A percentile compares a stretch with the other conserved stretches of the same genome.
Conservation (phyloP, 2,329 filamentous ascomycete genomes). For the Xylariaceae sp. region DNA sequence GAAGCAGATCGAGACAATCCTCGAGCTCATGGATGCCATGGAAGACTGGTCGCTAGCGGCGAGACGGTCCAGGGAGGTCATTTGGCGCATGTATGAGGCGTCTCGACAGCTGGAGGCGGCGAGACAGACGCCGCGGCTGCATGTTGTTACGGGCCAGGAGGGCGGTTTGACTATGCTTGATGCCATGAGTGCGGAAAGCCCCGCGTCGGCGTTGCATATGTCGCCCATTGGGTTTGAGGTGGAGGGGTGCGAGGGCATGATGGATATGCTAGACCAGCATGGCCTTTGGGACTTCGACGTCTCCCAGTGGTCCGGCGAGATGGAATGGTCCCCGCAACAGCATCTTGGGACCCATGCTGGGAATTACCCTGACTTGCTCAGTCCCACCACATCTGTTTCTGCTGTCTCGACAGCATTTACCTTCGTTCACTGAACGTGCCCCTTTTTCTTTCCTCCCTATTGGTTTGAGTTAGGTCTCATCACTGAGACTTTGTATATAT, state of each 20-base stretch:
- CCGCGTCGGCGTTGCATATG: slow-evolving; percentile 45
- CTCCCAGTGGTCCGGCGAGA: slow-evolving; percentile 48
- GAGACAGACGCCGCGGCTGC: slow-evolving; percentile 12
- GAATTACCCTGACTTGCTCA: slow-evolving; percentile 26
- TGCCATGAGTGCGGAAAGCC: slow-evolving; percentile 32
- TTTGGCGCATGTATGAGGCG: slow-evolving; percentile 60
- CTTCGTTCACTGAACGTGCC: slow-evolving; percentile 38
- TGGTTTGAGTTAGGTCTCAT: background rate
- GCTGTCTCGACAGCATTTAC: slow-evolving; percentile 33
- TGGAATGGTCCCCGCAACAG: slow-evolving; percentile 31
- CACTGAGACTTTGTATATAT: background rate
- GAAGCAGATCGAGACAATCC: slow-evolving; percentile 52
- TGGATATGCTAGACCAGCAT: slow-evolving; percentile 49
- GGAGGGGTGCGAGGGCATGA: slow-evolving; percentile 46
- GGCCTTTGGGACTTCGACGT: slow-evolving; percentile 53
- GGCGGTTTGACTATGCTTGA: slow-evolving; percentile 25
- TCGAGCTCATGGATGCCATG: slow-evolving; percentile 58
- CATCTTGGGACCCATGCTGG: slow-evolving; percentile 28
- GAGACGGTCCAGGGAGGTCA: slow-evolving; percentile 56
- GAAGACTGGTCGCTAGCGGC: slow-evolving; percentile 61
- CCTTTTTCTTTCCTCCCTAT: background rate
- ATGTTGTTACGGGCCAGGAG: slow-evolving; percentile 34
- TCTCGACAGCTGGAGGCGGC: slow-evolving; percentile 37
- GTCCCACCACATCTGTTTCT: slow-evolving; percentile 28
- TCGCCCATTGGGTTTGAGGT: slow-evolving; percentile 48